These are phyloP conservation scores for Nadsonia starkeyi-henricii DNA, from an alignment of 1,139 yeast genomes.

Conservation along the genomic window DNA sequence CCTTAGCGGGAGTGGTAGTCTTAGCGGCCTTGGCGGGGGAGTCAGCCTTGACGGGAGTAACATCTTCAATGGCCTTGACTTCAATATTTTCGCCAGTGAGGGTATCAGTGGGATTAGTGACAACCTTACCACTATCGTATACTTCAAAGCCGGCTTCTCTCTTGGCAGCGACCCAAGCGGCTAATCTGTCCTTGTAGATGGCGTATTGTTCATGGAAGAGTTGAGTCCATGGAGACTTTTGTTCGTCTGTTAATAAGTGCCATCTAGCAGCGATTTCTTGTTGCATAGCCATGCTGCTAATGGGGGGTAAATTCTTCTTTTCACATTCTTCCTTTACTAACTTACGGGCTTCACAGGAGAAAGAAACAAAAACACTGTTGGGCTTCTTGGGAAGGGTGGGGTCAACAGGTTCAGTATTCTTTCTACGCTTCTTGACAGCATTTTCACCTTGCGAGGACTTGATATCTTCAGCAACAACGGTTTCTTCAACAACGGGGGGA, in stretches of 20 bases:
- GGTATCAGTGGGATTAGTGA: background rate
- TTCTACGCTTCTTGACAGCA: background rate
- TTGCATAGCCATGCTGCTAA: conserved; percentile 4
- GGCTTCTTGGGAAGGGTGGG: conserved; percentile 7
- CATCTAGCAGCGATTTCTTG: conserved; percentile 4
- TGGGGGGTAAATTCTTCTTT: conserved; percentile 2
- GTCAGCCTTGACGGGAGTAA: background rate
- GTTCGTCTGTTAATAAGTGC: conserved; percentile 3
- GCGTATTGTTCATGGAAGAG: background rate
- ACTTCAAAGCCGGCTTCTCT: background rate
- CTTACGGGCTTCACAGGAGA: conserved; percentile 5
- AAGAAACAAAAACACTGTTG: conserved; percentile 5
- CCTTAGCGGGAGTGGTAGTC: background rate
- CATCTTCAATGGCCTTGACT: background rate
- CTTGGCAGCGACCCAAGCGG: background rate
- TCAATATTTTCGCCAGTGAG: no score
- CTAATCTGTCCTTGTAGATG: background rate
- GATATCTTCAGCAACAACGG: background rate
- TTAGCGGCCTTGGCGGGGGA: no score
- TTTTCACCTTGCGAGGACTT: background rate
- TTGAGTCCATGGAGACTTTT: conserved; percentile 2
- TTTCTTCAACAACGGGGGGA: background rate
- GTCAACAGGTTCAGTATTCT: background rate
- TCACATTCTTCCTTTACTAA: conserved; percentile 3
- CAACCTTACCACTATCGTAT: background rate